Conservation (phyloP, 2,329 filamentous ascomycete species). For the Ascochyta fabae region DNA sequence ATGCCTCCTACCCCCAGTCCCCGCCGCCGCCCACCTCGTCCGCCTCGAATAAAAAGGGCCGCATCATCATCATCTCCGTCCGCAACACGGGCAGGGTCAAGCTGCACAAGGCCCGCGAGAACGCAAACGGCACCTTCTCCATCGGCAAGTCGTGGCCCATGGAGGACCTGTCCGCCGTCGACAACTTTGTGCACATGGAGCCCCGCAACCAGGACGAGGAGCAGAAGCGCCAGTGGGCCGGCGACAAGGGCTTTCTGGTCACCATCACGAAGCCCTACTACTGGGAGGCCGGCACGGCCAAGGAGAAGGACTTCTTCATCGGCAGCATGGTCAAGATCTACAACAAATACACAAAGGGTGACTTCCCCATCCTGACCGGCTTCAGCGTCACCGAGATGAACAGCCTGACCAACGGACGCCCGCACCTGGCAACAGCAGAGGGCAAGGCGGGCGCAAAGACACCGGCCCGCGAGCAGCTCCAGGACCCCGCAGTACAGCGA, state of each 20-base stretch:
- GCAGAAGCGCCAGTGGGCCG: slow-evolving; percentile 75
- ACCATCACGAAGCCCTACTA: slow-evolving; percentile 94
- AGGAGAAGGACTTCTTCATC: slow-evolving; percentile 99
- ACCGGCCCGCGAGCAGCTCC: slow-evolving; percentile 13
- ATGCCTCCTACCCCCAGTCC: slow-evolving; percentile 78
- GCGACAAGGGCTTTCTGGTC: slow-evolving; percentile 82
- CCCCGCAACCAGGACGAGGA: slow-evolving; percentile 66
- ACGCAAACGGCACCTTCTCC: slow-evolving; percentile 90
- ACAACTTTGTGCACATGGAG: slow-evolving; percentile 74
- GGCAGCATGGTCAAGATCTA: slow-evolving; percentile 96
- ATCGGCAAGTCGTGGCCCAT: slow-evolving; percentile 99
- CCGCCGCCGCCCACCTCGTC: slow-evolving; percentile 83
- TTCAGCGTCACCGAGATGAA: slow-evolving; percentile 84
- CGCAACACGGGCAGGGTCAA: slow-evolving; percentile 90
- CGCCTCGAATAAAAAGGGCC: slow-evolving; percentile 79
- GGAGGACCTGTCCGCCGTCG: slow-evolving; percentile 83
- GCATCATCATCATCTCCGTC: slow-evolving; percentile 92
- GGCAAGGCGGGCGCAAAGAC: slow-evolving; percentile 28
- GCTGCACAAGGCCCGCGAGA: slow-evolving; percentile 97
- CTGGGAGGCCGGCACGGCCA: slow-evolving; percentile 90
- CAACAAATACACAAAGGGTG: slow-evolving; percentile 80
- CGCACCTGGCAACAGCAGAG: slow-evolving; percentile 40
- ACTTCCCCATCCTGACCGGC: slow-evolving; percentile 76
- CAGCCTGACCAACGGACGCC: slow-evolving; percentile 67
- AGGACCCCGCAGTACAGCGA: slow-evolving; percentile 22